Evolutionary conservation across 306 rosid genomes (phyloP), one percentile per base, ranked within the genome.

Genomic region (Pyrus betulifolia): DNA sequence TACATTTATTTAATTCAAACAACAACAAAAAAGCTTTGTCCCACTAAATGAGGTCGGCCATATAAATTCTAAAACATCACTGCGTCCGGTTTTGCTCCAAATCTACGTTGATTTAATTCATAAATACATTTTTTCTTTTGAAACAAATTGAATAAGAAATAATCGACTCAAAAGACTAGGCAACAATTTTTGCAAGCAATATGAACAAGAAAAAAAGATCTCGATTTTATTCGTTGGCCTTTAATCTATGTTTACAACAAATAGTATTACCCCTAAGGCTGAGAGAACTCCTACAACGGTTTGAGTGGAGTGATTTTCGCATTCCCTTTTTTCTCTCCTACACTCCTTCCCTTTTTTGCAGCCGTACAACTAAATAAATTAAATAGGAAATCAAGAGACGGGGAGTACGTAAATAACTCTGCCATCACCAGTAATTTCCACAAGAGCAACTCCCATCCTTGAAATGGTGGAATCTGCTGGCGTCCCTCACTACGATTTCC

Each of bases 381-480:
- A 46, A 46, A 46, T 6, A 46, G 5, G 52, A 28, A 46, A 49
- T 49, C 19, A 49, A 14, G 6, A 4, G 6, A 14, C 54, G 11
- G 17, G 7, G 54, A 46, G 55, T 1, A 5, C 55, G 17, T 15
- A 49, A 15, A 49, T n/a, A 67, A 38, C 27, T 68, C 33, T 74
- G 28, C 42, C 81, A 78, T 90, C 86, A 94, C 97, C 98, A 90
- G 81, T 94, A 94, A 79, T 87, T 87, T 27, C 97, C 94, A 83
- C 98, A 94, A 72, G 96, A 94, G 77, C 98, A 91, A 51, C n/a
- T 76, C 69, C 97, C 98, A 69, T 90, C 79, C 83, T 77, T 87
- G 87, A 91, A 91, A 86, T 87, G 96, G 85, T 93, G 98, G 76
- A 93, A 91, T 82, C 97, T 86, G 78, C 96, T 85, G 69, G 90